Evolutionary conservation across 768 basidiomycete species (phyloP).

Genomic region (Auricularia sp.): DNA sequence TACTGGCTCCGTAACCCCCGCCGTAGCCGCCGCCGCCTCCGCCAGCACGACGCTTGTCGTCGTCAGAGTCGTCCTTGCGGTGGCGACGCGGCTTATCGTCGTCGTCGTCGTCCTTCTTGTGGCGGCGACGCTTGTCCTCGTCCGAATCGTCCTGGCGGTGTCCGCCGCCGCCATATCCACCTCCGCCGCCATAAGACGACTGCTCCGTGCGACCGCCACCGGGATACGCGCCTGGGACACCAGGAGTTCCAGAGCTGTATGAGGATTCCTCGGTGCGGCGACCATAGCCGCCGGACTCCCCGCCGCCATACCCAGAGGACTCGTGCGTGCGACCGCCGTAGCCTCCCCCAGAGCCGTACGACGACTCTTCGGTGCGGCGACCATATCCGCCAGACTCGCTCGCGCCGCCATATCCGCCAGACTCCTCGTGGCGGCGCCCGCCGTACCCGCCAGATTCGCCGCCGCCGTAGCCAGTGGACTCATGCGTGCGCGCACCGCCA

Average conservation of each 20-base stretch:
- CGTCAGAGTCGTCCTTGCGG: no score
- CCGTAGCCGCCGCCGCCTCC: conserved; percentile 3
- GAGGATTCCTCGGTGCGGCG: background rate
- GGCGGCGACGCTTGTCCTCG: no score
- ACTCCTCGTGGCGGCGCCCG: background rate
- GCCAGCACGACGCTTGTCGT: conserved; percentile 1
- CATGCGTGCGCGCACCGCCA: background rate
- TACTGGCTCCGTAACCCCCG: conserved; percentile 1
- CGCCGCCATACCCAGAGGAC: conserved; percentile 1
- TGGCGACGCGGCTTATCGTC: no score
- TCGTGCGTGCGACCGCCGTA: background rate
- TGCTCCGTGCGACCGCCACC: no score
- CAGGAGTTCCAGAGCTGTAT: background rate
- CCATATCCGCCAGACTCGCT: background rate
- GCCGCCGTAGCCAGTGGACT: background rate
- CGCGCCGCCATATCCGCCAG: background rate
- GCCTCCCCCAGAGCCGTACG: background rate
- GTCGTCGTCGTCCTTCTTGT: no score
- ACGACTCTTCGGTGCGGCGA: background rate
- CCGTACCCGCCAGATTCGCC: background rate
- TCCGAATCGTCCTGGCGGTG: no score
- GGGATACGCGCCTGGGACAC: no score
- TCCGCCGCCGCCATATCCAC: no score
- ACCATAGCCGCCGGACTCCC: background rate
- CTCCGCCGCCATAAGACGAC: no score